Conservation (phyloP, 441 rosid genomes). For the Brassica balearica region DNA sequence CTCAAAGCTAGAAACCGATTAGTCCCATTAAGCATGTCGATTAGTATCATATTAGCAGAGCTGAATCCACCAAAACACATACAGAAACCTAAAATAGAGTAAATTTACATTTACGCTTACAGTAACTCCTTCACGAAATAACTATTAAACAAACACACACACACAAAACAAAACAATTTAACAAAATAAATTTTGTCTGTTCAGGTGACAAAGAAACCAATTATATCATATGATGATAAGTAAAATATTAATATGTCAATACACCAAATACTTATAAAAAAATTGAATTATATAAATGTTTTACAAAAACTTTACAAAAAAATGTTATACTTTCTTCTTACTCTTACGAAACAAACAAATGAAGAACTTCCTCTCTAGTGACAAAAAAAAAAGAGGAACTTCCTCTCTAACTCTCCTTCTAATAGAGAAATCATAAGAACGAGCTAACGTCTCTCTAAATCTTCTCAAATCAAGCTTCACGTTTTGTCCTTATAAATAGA, state of each 20-base stretch:
- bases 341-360: conserved; percentile 26
- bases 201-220: too few relatives aligned
- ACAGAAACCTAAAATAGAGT: too few relatives aligned
- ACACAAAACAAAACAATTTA: too few relatives aligned
- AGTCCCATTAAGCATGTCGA: too few relatives aligned
- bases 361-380: not conserved
- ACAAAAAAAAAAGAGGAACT: not conserved
- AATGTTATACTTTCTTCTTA: not conserved
- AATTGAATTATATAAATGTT: conserved; percentile 20
- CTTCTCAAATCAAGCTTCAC: conserved; percentile 66
- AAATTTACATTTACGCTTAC: too few relatives aligned
- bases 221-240: too few relatives aligned
- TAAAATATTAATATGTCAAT: not conserved
- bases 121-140: too few relatives aligned
- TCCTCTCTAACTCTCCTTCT: conserved; percentile 37
- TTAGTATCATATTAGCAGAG: too few relatives aligned
- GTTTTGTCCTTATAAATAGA: conserved; percentile 78
- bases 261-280: not conserved
- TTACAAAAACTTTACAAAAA: conserved; percentile 33
- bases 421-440: conserved; percentile 39
- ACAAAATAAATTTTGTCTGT: too few relatives aligned
- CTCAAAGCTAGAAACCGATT: too few relatives aligned
- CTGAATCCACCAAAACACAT: too few relatives aligned
- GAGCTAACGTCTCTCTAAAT: conserved; percentile 57
- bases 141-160: too few relatives aligned